Conservation (phyloP, 495 filamentous ascomycete species). For the Talaromyces nanjingensis region DNA sequence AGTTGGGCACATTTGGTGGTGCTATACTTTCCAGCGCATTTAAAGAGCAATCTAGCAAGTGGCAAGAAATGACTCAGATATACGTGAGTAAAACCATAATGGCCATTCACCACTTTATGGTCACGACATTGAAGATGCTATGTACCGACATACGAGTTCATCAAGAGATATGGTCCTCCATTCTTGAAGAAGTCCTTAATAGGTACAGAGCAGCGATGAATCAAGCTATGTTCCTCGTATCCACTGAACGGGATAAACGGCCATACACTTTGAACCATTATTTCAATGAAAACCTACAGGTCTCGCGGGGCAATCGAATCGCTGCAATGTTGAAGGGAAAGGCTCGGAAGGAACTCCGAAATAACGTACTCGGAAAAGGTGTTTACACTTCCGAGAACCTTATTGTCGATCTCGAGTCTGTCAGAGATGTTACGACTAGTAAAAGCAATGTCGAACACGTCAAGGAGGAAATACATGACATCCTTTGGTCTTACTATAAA, state of each 20-base stretch:
- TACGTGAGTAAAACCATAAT: conserved; percentile 1
- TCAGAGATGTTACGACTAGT: conserved; percentile 2
- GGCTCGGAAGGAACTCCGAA: neutral
- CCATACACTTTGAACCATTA: conserved; percentile 48
- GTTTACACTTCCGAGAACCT: neutral
- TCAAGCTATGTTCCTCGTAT: conserved; percentile 39
- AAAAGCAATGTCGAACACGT: conserved; percentile 42
- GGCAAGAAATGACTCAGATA: neutral
- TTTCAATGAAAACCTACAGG: conserved; percentile 39
- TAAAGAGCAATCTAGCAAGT: conserved; percentile 8
- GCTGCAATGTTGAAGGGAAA: conserved; percentile 2
- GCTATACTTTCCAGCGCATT: conserved; percentile 9
- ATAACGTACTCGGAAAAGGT: neutral
- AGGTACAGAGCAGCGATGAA: conserved; percentile 38
- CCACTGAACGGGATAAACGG: conserved; percentile 37
- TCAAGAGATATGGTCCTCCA: conserved; percentile 6
- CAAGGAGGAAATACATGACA: conserved; percentile 49
- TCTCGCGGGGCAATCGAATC: conserved; percentile 3
- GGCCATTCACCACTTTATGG: conserved; percentile 29
- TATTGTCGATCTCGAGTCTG: neutral
- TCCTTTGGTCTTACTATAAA: conserved; percentile 53
- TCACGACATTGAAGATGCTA: conserved; percentile 20
- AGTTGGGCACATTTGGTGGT: conserved; percentile 21
- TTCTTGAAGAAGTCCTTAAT: conserved; percentile 15
- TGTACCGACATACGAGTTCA: conserved; percentile 16